Evolutionary conservation across 345 rosid genomes (phyloP).

Genomic region (Lepidium sativum): DNA sequence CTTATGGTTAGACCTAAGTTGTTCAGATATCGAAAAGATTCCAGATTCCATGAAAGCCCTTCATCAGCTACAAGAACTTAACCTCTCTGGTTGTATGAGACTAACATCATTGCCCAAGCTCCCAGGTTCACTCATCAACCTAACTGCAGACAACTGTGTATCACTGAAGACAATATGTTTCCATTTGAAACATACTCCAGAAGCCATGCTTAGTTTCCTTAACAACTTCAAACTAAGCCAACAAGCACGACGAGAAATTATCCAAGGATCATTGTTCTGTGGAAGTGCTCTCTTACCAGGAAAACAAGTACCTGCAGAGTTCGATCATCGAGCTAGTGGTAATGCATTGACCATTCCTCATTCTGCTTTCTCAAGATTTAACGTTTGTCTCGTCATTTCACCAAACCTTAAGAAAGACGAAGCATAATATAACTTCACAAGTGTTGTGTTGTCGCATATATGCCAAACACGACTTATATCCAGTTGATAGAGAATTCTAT

Average conservation of each 20-base stretch:
- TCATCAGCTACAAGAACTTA: neutral
- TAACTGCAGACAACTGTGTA: neutral
- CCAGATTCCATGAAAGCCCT: neutral
- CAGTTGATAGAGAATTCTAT: too few relatives aligned
- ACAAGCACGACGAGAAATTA: neutral
- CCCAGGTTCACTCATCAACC: neutral
- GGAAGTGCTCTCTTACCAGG: neutral
- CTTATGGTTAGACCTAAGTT: neutral
- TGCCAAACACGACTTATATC: too few relatives aligned
- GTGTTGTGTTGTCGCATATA: too few relatives aligned
- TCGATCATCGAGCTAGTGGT: neutral
- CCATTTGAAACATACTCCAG: neutral
- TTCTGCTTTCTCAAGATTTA: too few relatives aligned
- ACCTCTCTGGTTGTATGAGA: neutral
- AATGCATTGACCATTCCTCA: neutral
- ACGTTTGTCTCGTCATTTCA: too few relatives aligned
- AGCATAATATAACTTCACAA: too few relatives aligned
- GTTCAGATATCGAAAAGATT: neutral
- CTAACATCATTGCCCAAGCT: neutral
- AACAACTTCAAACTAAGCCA: neutral
- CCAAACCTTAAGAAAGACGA: too few relatives aligned
- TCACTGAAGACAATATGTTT: neutral
- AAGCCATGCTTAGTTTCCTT: neutral
- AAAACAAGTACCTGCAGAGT: neutral
- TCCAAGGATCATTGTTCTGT: neutral